Evolutionary conservation across 306 rosid species (phyloP), one percentile per base, ranked within the genome.

Genomic region (Alnus glutinosa): DNA sequence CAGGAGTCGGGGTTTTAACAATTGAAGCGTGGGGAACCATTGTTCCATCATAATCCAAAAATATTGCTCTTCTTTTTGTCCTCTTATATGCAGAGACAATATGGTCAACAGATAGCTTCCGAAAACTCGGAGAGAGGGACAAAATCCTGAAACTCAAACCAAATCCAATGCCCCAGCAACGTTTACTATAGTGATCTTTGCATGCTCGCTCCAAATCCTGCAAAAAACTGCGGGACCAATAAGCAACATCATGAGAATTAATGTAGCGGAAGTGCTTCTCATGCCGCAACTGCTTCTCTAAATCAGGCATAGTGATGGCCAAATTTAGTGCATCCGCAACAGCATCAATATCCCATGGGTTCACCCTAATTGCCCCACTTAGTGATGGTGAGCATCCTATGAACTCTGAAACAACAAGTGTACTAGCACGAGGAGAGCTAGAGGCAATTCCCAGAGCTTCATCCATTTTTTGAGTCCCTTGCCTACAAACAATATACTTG

Each of bases 21-120:
- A 88, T 84, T 47, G 93, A 92, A 86, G 77, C n/a, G 52, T 90
- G 82, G 16, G 97, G 87, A 59, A 94, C 90, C 49, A 94, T 72
- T 39, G 98, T 94, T 37, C 98, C 98, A 63, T 94, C 98, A 73
- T 90, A 94, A 78, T 92, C 98, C 90, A 94, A 80, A 86, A 94
- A 92, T 54, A 94, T 92, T 54, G 93, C 97, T 77, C 97, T 85
- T 80, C 86, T 83, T 48, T 37, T 79, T 9, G 97, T 85, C 79
- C 91, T 87, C 78, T 86, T 83, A 75, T 92, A 92, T 10, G 93
- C 89, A 61, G 97, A 75, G 82, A 86, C 86, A 78, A 90, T 85
- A 62, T 81, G 89, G 37, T 86, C 87, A 42, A 78, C 76, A 12
- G 97, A 89, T 58, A 94, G 88, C 94, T 91, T 94, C 90, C 89